phyloP scores from a whole-genome alignment of 352 stramenopile species.

The Labyrinthula sp. region DNA sequence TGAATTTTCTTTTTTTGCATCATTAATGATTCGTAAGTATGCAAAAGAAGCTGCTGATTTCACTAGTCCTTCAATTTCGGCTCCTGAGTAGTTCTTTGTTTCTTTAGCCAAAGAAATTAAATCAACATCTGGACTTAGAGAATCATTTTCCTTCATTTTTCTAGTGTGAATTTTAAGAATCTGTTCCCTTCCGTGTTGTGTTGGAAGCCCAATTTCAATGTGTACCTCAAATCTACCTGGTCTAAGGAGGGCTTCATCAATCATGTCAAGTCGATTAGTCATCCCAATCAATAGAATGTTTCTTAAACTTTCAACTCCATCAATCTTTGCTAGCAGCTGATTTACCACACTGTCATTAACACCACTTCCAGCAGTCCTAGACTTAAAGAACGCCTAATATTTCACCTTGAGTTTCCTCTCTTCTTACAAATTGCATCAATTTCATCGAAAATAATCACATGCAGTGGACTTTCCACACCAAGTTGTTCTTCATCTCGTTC shows the following conservation, averaged over 20 bases:
- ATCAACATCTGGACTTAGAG: slow-evolving; percentile 11
- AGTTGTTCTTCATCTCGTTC: slow-evolving; percentile 48
- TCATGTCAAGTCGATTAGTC: slow-evolving; percentile 86
- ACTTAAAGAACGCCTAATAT: slow-evolving; percentile 15
- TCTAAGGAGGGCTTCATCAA: slow-evolving; percentile 85
- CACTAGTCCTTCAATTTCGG: slow-evolving; percentile 91
- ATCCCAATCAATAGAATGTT: slow-evolving; percentile 84
- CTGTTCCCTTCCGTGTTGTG: slow-evolving; percentile 25
- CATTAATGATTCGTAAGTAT: slow-evolving; percentile 28
- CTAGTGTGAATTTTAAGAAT: slow-evolving; percentile 55
- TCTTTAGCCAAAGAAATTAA: slow-evolving; percentile 57
- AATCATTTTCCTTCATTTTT: slow-evolving; percentile 7
- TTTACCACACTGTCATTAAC: slow-evolving; percentile 72
- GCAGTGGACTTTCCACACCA: slow-evolving; percentile 68
- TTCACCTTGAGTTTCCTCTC: slow-evolving; percentile 27
- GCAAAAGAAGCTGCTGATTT: slow-evolving; percentile 66
- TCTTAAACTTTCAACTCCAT: slow-evolving; percentile 75
- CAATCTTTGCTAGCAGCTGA: slow-evolving; percentile 89
- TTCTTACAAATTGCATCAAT: slow-evolving; percentile 60
- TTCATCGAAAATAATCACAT: slow-evolving; percentile 68
- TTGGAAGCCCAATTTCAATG: slow-evolving; percentile 46
- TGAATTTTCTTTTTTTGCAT: slow-evolving; percentile 26
- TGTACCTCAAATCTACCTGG: slow-evolving; percentile 82
- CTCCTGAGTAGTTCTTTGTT: slow-evolving; percentile 97
- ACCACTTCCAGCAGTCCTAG: slow-evolving; percentile 67